A percentile compares a stretch with the other conserved stretches of the same genome.
phyloP scores from a whole-genome alignment of 306 rosid genomes.

The Pyrus communis region DNA sequence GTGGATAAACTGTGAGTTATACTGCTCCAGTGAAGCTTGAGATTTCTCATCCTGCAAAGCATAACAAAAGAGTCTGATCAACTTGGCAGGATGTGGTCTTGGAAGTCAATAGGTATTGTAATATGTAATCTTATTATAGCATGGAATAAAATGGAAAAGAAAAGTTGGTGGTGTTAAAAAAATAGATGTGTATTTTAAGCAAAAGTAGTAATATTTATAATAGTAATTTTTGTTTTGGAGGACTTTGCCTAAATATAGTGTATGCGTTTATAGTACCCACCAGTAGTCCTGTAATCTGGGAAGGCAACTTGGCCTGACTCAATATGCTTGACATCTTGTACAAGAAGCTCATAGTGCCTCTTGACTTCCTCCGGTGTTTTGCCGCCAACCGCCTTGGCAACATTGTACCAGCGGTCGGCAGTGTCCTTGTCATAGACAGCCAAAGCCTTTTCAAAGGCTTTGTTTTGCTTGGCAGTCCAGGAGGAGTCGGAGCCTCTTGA shows the following conservation, averaged over 20 bases:
- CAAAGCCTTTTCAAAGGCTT: constrained; percentile 86
- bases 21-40: constrained; percentile 46
- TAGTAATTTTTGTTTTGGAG: neutral
- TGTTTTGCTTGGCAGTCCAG: constrained; percentile 87
- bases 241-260: neutral
- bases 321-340: constrained; percentile 66
- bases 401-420: constrained; percentile 87
- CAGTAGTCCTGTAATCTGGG: constrained; percentile 58
- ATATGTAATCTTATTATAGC: neutral
- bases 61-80: neutral
- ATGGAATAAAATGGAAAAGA: neutral
- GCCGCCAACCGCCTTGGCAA: constrained; percentile 79
- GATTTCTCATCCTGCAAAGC: constrained; percentile 63
- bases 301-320: constrained; percentile 77
- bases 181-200: neutral
- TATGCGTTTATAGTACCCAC: neutral
- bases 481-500: constrained; percentile 69
- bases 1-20: neutral
- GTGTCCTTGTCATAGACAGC: constrained; percentile 87
- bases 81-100: neutral
- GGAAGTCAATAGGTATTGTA: neutral
- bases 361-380: constrained; percentile 82
- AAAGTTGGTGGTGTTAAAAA: neutral
- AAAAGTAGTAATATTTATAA: neutral
- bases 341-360: constrained; percentile 70